These are phyloP conservation scores for Fragaria iinumae DNA, from an alignment of 306 rosid species.

Conservation along the genomic window DNA sequence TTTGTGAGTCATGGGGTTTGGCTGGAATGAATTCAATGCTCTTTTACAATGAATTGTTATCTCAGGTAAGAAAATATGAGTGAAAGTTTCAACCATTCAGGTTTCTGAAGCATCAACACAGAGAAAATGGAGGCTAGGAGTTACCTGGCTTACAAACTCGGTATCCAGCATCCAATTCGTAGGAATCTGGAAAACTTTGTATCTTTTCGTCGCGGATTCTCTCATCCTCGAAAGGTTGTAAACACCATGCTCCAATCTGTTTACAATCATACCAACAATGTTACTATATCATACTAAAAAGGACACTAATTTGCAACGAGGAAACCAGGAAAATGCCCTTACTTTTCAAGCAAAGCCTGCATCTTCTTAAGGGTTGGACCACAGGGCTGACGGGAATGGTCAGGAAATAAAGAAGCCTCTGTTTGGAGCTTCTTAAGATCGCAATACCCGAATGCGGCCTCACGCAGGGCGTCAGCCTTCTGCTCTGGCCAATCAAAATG, in stretches of 20 bases:
- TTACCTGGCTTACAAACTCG: slow-evolving; percentile 84
- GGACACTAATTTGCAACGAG: background rate
- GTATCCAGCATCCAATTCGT: slow-evolving; percentile 93
- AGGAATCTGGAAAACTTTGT: slow-evolving; percentile 75
- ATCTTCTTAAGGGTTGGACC: slow-evolving; percentile 86
- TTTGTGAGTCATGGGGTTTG: slow-evolving; percentile 7
- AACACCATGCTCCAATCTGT: slow-evolving; percentile 92
- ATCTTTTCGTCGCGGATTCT: slow-evolving; percentile 80
- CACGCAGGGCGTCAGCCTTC: slow-evolving; percentile 90
- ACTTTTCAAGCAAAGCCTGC: slow-evolving; percentile 94
- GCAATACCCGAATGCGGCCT: slow-evolving; percentile 91
- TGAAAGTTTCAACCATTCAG: background rate
- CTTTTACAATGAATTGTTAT: background rate
- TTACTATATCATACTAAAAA: background rate
- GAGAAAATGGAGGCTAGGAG: slow-evolving; percentile 11
- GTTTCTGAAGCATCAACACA: background rate
- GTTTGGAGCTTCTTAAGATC: slow-evolving; percentile 88
- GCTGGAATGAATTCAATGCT: background rate
- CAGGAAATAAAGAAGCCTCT: slow-evolving; percentile 77
- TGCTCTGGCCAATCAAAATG: slow-evolving; percentile 99
- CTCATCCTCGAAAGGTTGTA: slow-evolving; percentile 85
- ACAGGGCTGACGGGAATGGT: slow-evolving; percentile 77
- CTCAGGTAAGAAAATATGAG: background rate
- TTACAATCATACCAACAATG: background rate
- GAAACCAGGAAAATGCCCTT: slow-evolving; percentile 1